Evolutionary conservation across 495 filamentous ascomycete species (phyloP), one percentile per base, ranked within the genome.

Genomic region (Paragyromitra xinjiangensis): DNA sequence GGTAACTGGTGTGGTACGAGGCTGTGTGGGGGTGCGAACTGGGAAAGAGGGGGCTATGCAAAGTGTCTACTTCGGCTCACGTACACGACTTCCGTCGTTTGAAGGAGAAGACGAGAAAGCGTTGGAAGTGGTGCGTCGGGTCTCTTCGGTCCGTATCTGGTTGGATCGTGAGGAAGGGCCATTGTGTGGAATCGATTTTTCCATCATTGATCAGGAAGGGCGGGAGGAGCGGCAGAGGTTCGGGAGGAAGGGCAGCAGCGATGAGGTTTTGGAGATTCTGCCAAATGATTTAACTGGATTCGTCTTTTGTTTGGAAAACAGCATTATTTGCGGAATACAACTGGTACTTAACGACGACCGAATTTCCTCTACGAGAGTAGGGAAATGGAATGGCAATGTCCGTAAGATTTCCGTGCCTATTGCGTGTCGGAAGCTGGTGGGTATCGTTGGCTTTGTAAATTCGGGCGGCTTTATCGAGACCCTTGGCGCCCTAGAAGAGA

Each of bases 381-480:
- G 82, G 7, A 64, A 76, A 14, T 83, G 82, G 82, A 61, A 82
- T 53, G 82, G 80, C 14, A 63, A 65, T 37, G 66, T 72, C 16
- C 71, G 82, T 29, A 82, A 83, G 48, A 73, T 83, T 24, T 62
- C 78, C 44, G 81, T 71, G 12, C 73, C 78, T 9, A 34, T 73
- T 9, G 9, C 14, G 29, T 82, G 64, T 19, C 64, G 82, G 34
- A 79, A 81, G 22, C 67, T 84, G 44, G 83, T 81, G 39, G 83
- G 83, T 14, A 44, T 84, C 22, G 81, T 80, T 24, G 82, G 81
- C 2, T 84, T 84, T 62, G 68, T 83, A n/a, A 83, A 80, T 64
- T 83, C 81, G 14, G 50, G 67, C n/a, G 83, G 83, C 16, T 80
- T 80, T 34, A 80, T 84, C 64, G 83, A 84, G 67, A 84, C 83